Evolutionary conservation across 768 basidiomycete species (phyloP).

Genomic region (Podaxis sp.): DNA sequence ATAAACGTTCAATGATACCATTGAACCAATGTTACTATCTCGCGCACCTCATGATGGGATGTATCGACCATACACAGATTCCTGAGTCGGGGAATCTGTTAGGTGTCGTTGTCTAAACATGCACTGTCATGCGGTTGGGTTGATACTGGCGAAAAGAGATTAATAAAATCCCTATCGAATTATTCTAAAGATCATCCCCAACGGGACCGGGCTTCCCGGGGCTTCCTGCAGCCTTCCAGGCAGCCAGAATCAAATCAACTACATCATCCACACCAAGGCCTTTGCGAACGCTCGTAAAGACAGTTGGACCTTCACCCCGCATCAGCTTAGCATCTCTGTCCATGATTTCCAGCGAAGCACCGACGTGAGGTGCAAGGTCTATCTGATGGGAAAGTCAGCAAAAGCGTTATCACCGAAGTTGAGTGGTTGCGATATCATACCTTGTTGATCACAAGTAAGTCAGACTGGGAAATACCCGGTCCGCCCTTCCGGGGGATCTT

Average conservation of each 20-base stretch:
- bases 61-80: not conserved
- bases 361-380: constrained; percentile 90
- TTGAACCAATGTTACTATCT: too few species aligned
- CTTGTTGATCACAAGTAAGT: constrained; percentile 95
- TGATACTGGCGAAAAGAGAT: not conserved
- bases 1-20: too few species aligned
- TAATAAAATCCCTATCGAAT: not conserved
- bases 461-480: constrained; percentile 95
- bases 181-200: constrained; percentile 31
- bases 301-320: constrained; percentile 91
- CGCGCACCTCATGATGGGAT: too few species aligned
- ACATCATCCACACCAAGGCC: constrained; percentile 80
- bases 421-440: constrained; percentile 31
- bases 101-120: not conserved
- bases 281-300: constrained; percentile 85
- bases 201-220: constrained; percentile 61
- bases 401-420: not conserved
- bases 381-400: constrained; percentile 47
- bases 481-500: constrained; percentile 99
- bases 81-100: not conserved
- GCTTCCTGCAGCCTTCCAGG: constrained; percentile 84
- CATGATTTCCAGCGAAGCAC: constrained; percentile 94
- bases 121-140: not conserved
- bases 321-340: constrained; percentile 88
- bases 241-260: constrained; percentile 75